phyloP scores from a whole-genome alignment of 495 filamentous ascomycete species.

The Aspergillus nidulans region DNA sequence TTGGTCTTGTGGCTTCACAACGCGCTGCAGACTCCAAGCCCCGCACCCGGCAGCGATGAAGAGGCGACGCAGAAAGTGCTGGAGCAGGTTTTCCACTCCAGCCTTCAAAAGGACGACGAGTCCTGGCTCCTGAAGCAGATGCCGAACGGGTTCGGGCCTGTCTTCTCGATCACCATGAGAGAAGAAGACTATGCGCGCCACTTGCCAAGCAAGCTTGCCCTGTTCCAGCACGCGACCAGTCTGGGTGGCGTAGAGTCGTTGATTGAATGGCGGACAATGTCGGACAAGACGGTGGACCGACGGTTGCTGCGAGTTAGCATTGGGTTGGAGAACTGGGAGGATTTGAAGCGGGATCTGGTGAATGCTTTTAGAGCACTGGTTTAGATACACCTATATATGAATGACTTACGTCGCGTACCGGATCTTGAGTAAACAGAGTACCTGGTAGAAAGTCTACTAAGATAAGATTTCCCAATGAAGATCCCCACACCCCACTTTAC shows the following conservation, averaged over 20 bases:
- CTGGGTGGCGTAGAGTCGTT: slow-evolving; percentile 90
- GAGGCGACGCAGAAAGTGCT: slow-evolving; percentile 51
- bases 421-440: neutral
- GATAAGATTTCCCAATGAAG: too few species aligned
- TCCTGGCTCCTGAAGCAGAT: slow-evolving; percentile 83
- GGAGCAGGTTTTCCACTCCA: slow-evolving; percentile 66
- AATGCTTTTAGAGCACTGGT: slow-evolving; percentile 51
- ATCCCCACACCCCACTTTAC: neutral
- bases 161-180: slow-evolving; percentile 71
- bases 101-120: slow-evolving; percentile 60
- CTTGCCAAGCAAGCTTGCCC: slow-evolving; percentile 69
- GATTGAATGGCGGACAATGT: slow-evolving; percentile 72
- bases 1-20: slow-evolving; percentile 68
- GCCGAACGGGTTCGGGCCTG: slow-evolving; percentile 85
- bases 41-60: slow-evolving; percentile 30
- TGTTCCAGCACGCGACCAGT: slow-evolving; percentile 94
- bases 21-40: slow-evolving; percentile 32
- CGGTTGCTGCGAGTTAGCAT: slow-evolving; percentile 76
- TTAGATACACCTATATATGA: neutral
- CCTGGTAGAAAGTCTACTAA: neutral
- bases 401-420: neutral
- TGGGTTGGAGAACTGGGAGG: slow-evolving; percentile 83
- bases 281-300: slow-evolving; percentile 67
- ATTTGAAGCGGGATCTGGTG: slow-evolving; percentile 72
- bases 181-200: slow-evolving; percentile 54